Conservation (phyloP, 2,329 filamentous ascomycete species). For the Hypoxylon sp. region DNA sequence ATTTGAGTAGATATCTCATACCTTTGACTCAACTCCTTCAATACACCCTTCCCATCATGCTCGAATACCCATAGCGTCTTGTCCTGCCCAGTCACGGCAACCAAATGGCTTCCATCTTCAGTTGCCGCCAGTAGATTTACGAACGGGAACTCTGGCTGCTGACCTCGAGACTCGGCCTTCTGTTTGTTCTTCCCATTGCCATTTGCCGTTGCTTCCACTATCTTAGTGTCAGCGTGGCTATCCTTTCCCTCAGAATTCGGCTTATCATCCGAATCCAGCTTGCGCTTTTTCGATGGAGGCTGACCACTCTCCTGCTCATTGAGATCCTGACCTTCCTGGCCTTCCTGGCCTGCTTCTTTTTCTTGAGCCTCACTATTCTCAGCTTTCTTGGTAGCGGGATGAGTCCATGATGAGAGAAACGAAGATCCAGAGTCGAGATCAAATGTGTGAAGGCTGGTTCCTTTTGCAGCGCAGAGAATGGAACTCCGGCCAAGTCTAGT, state of each 20-base stretch:
- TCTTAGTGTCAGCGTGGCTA: constrained; percentile 26
- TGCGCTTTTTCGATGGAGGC: constrained; percentile 47
- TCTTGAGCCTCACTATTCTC: constrained; percentile 19
- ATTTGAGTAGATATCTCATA: constrained; percentile 53
- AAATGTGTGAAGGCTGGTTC: constrained; percentile 78
- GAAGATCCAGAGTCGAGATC: constrained; percentile 56
- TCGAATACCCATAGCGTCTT: constrained; percentile 89
- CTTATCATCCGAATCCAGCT: constrained; percentile 35
- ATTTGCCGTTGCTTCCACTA: constrained; percentile 29
- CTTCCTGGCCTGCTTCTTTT: constrained; percentile 22
- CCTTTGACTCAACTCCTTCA: constrained; percentile 80
- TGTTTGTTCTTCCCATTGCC: constrained; percentile 51
- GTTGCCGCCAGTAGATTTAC: constrained; percentile 78
- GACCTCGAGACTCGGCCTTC: constrained; percentile 42
- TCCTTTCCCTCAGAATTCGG: constrained; percentile 16
- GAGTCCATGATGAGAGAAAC: constrained; percentile 48
- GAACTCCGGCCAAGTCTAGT: constrained; percentile 60
- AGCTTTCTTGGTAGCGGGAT: constrained; percentile 40
- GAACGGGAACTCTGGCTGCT: constrained; percentile 66
- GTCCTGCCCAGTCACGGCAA: constrained; percentile 89
- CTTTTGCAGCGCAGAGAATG: constrained; percentile 79
- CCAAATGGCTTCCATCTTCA: constrained; percentile 73
- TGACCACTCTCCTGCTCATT: constrained; percentile 39
- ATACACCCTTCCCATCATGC: constrained; percentile 69
- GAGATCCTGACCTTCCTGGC: constrained; percentile 22